These are phyloP conservation scores for Coniella lustricola DNA, from an alignment of 2,329 filamentous ascomycete genomes.

Conservation along the genomic window DNA sequence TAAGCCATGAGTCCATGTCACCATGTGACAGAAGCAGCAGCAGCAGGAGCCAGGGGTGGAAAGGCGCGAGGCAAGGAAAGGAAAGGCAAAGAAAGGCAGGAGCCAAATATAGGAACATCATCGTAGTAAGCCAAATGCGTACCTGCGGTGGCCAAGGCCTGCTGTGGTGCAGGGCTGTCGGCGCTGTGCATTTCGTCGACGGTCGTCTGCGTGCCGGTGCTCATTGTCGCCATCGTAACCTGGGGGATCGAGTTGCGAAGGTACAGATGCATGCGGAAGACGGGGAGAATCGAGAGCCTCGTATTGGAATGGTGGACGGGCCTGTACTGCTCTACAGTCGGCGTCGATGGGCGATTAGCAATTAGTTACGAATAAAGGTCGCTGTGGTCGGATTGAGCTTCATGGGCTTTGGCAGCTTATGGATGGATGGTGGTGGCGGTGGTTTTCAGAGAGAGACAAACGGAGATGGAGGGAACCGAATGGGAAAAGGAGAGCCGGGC, in stretches of 20 bases:
- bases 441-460: too few relatives aligned
- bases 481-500: too few relatives aligned
- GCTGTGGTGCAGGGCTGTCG: neutral
- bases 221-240: conserved; percentile 11
- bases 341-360: too few relatives aligned
- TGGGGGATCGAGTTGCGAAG: neutral
- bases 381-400: too few relatives aligned
- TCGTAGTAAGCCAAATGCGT: conserved; percentile 4
- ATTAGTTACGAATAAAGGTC: too few relatives aligned
- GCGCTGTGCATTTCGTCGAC: conserved; percentile 7
- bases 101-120: neutral
- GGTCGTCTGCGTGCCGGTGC: conserved; percentile 14
- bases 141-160: conserved; percentile 10
- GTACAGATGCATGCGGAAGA: neutral
- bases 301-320: too few relatives aligned
- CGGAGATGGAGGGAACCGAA: too few relatives aligned
- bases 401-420: too few relatives aligned
- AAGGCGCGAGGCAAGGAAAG: too few relatives aligned
- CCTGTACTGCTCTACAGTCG: too few relatives aligned
- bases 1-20: neutral
- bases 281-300: neutral
- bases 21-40: neutral
- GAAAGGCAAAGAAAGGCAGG: neutral
- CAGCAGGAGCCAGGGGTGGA: too few relatives aligned
- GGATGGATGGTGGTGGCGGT: too few relatives aligned